Base-by-base conservation (phyloP, 73 alveolate species). In the Tetrahymena borealis region DNA sequence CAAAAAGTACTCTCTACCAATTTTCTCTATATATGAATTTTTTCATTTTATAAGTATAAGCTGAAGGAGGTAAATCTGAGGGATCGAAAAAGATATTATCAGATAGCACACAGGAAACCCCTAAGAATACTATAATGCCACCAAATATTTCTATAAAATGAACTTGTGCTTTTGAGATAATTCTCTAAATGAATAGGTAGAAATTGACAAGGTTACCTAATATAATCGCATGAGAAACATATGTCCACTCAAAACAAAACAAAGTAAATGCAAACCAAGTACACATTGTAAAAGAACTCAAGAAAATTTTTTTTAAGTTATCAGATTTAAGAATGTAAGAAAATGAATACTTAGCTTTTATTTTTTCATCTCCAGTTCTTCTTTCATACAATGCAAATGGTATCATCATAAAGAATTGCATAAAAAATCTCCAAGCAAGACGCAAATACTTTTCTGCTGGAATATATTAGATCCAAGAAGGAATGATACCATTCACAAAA, bases 361-460 rank as follows among this genome's bases (percentile, higher is more conserved):
- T 43, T 35, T 91, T 91, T 13, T 91, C 94, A 77, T 91, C 90
- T 43, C 94, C 94, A 33, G 91, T 60, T 36, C 94, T 77, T 11
- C 41, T 41, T 60, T 91, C 94, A 60, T 91, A 91, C 77, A 40
- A 77, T 33, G 90, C 90, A 60, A 91, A 91, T 2, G 94, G 94
- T 3, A 91, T 91, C 15, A 91, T 41, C 40, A 91, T 41, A 33
- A 91, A 37, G 8, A 90, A 90, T 43, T 91, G 18, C 78, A 91
- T 77, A 24, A 91, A 60, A 78, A 91, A 91, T n/a, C 94, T 41
- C 94, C 94, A 91, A 32, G 94, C 94, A 13, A 91, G 40, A 91
- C 94, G 94, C 16, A 91, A 60, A 35, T 91, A 91, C 79, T 60
- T 60, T 91, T 91, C 94, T 35, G 94, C 91, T 13, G 94, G 94